These are phyloP conservation scores for Syncephalastrum contaminatum DNA, from an alignment of 371 early-diverging fungal species.

Conservation along the genomic window DNA sequence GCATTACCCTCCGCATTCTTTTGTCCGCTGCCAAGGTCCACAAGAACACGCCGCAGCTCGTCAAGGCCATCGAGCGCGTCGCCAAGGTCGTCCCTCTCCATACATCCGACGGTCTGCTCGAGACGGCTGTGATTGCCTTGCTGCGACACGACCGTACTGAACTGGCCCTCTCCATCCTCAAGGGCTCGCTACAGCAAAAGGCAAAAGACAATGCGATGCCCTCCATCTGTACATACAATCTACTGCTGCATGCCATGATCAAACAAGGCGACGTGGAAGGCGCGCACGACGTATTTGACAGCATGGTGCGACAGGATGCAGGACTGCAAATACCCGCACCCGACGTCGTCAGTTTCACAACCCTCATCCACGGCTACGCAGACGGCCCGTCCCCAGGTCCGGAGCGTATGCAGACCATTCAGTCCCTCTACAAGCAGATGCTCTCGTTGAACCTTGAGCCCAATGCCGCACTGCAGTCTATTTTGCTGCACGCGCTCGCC, in stretches of 20 bases:
- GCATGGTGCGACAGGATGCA: constrained; percentile 21
- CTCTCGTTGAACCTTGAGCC: constrained; percentile 13
- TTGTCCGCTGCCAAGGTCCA: constrained; percentile 14
- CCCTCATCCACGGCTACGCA: constrained; percentile 37
- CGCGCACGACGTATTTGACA: constrained; percentile 26
- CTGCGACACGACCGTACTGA: constrained; percentile 23
- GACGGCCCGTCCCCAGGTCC: constrained; percentile 7
- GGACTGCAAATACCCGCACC: constrained; percentile 29
- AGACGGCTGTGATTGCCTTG: constrained; percentile 11
- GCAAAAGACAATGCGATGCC: constrained; percentile 4
- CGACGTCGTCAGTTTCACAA: constrained; percentile 41
- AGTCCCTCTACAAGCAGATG: constrained; percentile 24
- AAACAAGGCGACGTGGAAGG: constrained; percentile 22
- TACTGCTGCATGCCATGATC: constrained; percentile 25
- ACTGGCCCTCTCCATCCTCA: constrained; percentile 22
- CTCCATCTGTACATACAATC: constrained; percentile 29
- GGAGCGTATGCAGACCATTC: constrained; percentile 13
- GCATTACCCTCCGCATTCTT: constrained; percentile 31
- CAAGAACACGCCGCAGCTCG: constrained; percentile 9
- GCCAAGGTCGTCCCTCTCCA: background rate
- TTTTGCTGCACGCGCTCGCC: constrained; percentile 28
- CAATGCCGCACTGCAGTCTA: constrained; percentile 26
- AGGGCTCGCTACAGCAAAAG: constrained; percentile 14
- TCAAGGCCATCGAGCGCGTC: constrained; percentile 24
- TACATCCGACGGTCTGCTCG: background rate